These are phyloP conservation scores for Phytopythium aichiense DNA, from an alignment of 352 stramenopile species.

Conservation along the genomic window DNA sequence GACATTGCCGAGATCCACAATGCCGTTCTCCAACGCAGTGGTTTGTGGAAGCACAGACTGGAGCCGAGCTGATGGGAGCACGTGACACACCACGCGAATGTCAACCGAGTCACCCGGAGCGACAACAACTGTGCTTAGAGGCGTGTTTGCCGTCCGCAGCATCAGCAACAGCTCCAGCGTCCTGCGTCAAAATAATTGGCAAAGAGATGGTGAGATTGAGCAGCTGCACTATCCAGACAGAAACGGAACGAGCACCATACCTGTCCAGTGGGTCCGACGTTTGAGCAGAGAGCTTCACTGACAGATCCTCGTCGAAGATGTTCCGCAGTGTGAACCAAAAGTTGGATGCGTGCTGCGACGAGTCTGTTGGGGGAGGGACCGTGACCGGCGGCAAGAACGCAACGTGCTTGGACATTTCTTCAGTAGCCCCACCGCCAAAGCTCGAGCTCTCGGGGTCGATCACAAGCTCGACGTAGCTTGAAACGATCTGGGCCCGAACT, in stretches of 20 bases:
- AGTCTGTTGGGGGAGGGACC: slow-evolving; percentile 55
- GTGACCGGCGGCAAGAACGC: slow-evolving; percentile 73
- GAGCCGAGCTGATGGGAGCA: slow-evolving; percentile 62
- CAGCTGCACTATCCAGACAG: background rate
- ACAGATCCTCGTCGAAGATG: slow-evolving; percentile 84
- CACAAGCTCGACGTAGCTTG: slow-evolving; percentile 77
- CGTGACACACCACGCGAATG: slow-evolving; percentile 76
- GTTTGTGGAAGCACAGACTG: slow-evolving; percentile 37
- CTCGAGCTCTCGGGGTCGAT: slow-evolving; percentile 74
- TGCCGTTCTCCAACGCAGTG: slow-evolving; percentile 24
- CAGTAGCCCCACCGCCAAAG: slow-evolving; percentile 20
- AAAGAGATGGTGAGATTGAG: background rate
- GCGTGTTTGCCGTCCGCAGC: slow-evolving; percentile 79
- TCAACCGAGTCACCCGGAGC: slow-evolving; percentile 79
- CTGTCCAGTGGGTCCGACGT: slow-evolving; percentile 36
- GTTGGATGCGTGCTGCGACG: slow-evolving; percentile 45
- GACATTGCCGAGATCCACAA: slow-evolving; percentile 60
- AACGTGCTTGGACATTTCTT: slow-evolving; percentile 29
- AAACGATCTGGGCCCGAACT: slow-evolving; percentile 73
- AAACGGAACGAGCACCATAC: slow-evolving; percentile 14
- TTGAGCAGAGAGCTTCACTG: slow-evolving; percentile 52
- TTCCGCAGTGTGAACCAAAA: slow-evolving; percentile 87
- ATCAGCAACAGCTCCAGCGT: slow-evolving; percentile 72
- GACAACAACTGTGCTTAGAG: slow-evolving; percentile 55
- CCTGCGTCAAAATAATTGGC: slow-evolving; percentile 15